Base-by-base conservation (phyloP, 768 basidiomycete genomes). In the Phanerodontia chrysosporium region DNA sequence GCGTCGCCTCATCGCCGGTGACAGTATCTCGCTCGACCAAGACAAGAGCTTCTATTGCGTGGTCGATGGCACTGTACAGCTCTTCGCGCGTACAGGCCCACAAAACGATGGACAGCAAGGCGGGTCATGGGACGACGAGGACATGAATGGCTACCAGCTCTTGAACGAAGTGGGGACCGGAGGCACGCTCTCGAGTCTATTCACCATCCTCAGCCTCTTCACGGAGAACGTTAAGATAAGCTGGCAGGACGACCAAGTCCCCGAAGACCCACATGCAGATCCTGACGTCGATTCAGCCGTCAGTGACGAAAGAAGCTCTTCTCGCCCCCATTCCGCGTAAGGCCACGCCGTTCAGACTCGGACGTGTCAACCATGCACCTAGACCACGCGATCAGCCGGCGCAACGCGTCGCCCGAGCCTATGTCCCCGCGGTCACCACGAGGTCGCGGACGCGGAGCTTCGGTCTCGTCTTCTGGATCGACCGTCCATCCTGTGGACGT, bases 11-110 rank as follows among this genome's bases (percentile, higher is more conserved):
- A 90, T 97, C 53, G 97, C 97, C 4, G 96, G 97, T 3, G 97
- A 99, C 66, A 96, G 90, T 52, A 81, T 98, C 59, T 89, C 91
- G 28, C 81, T 98, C 3, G 90, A 95, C 64, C 83, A 90, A 68
- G 91, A 98, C 75, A 92, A 92, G 67, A 94, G 88, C 62, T 99
- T 99, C 74, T 98, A 98, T 73, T 98, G 94, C 70, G 96, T 99
- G 32, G 89, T 98, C 30, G 97, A 99, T 70, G 97, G 97, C n/a
- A 89, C 83, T 61, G 96, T 96, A 14, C 93, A 99, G 67, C 93
- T 98, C 12, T 97, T 83, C 70, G 92, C 92, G 16, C 83, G 84
- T 59, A 85, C 86, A 0, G 85, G 83, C 5, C 80, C 82, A 62
- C 74, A 75, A 13, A 67, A 75, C 12, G 77, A 79, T 29, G 72